Evolutionary conservation across 352 stramenopile species (phyloP), one percentile per base, ranked within the genome.

Genomic region (Aphanomyces astaci): DNA sequence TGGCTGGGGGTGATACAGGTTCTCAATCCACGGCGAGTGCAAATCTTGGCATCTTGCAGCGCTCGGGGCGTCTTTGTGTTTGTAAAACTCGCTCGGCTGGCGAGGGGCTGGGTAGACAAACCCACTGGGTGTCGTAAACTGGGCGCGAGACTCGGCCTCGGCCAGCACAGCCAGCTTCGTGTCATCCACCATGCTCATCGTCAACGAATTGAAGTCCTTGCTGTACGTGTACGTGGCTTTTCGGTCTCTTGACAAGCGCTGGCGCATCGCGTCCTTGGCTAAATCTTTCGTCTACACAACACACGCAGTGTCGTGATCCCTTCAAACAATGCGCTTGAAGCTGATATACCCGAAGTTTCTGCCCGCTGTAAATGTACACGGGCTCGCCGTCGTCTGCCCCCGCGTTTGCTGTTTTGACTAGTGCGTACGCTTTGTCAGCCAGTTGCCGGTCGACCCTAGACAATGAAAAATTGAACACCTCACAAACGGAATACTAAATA

Each of bases 61-160:
- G 66, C 83, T 95, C 0, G 87, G 87, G 15, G 80, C 83, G 46
- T 88, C 68, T 10, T 74, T 64, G 69, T 93, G 87, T 30, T 78
- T 80, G 63, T 85, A 81, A 63, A 90, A 95, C 59, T 96, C 90
- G 10, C 53, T 63, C 11, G 80, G 74, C 3, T 78, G 71, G 1
- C 82, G 76, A 45, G 90, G 85, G 3, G 74, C 78, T 3, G 90
- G 91, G 63, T 96, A 97, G 40, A 95, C 73, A 52, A 97, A 97
- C 0, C 91, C 91, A 11, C 82, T 74, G 43, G 83, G 72, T 0
- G 90, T 97, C 0, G 90, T 96, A 83, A 87, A 96, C 48, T 82
- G 76, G 30, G 78, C 80, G 45, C 76, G 78, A 1, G 66, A 51
- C 5, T 81, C 75, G 2, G 71, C 72, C 66, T 87, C 76, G 39